A percentile compares a stretch with the other conserved stretches of the same genome.
These are phyloP conservation scores for Xylogone sp. DNA, from an alignment of 2,329 filamentous ascomycete genomes.

Conservation along the genomic window DNA sequence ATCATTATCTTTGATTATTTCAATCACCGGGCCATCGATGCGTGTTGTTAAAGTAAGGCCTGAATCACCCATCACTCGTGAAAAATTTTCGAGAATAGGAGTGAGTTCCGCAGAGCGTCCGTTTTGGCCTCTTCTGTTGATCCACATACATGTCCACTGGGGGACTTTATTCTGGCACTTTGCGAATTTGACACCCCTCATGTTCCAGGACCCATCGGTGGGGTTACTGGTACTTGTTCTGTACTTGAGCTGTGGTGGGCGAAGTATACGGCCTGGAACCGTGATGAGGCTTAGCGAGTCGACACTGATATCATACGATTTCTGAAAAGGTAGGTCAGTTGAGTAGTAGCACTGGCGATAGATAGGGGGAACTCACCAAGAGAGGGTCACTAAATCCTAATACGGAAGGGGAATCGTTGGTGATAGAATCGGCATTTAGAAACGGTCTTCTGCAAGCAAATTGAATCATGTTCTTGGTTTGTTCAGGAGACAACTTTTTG, in stretches of 20 bases:
- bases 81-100: too few species aligned
- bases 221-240: constrained; percentile 30
- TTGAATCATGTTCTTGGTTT: constrained; percentile 64
- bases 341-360: not conserved
- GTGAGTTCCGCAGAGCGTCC: too few species aligned
- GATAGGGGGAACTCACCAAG: constrained; percentile 31
- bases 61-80: not conserved
- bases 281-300: constrained; percentile 56
- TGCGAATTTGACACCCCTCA: constrained; percentile 50
- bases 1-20: too few species aligned
- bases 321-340: constrained; percentile 21
- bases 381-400: constrained; percentile 49
- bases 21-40: too few species aligned
- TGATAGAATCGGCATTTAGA: constrained; percentile 63
- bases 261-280: constrained; percentile 65
- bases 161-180: constrained; percentile 40
- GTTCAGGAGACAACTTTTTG: constrained; percentile 50
- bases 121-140: not conserved
- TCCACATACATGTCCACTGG: constrained; percentile 36
- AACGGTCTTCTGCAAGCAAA: constrained; percentile 65
- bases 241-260: constrained; percentile 57
- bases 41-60: not conserved
- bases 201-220: constrained; percentile 61
- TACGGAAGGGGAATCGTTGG: constrained; percentile 47
- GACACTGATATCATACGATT: constrained; percentile 58